Base-by-base conservation (phyloP, 495 filamentous ascomycete genomes). In the Xylaria acuta region DNA sequence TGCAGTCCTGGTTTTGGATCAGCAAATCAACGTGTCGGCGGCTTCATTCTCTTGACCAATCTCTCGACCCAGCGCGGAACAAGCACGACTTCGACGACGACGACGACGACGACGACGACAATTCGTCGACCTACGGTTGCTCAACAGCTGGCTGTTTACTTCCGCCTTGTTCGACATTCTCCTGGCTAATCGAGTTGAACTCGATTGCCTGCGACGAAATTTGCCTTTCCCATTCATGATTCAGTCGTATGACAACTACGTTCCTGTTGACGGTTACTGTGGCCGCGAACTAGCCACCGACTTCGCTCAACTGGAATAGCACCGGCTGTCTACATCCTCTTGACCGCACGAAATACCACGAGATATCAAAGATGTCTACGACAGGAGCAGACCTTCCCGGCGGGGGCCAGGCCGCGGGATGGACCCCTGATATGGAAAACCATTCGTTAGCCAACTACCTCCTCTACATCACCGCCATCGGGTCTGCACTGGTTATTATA, bases 381-480 rank as follows among this genome's bases (percentile, higher is more conserved):
- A 53, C 54, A 56, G 34, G 64, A 66, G 56, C 41, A 54, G 8
- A 69, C 16, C 51, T 41, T 58, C 49, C 74, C 64, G 77, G 77
- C 20, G 73, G 75, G 54, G 77, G 77, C 20, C 76, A 79, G 56
- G 77, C 77, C 8, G 32, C 75, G 20, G 77, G 77, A 72, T 79
- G 77, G 77, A 76, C 75, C 32, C 76, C 80, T 27, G 76, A 60
- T 7, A 76, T 81, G 68, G 82, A 84, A 36, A 84, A 86, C 65
- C 74, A 83, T 59, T 76, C 81, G 53, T 80, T 89, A 20, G 80
- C 82, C 14, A 74, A 83, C 69, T 87, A 88, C 72, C 78, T 88
- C 38, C 77, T 86, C 59, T 70, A 85, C 60, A 81, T 88, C 38
- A 79, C 84, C 72, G 86, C 78, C 16, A 76, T 79, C 27, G 73